Evolutionary conservation across 805 yeast species (phyloP).

Genomic region (Debaryomyces prosopidis): DNA sequence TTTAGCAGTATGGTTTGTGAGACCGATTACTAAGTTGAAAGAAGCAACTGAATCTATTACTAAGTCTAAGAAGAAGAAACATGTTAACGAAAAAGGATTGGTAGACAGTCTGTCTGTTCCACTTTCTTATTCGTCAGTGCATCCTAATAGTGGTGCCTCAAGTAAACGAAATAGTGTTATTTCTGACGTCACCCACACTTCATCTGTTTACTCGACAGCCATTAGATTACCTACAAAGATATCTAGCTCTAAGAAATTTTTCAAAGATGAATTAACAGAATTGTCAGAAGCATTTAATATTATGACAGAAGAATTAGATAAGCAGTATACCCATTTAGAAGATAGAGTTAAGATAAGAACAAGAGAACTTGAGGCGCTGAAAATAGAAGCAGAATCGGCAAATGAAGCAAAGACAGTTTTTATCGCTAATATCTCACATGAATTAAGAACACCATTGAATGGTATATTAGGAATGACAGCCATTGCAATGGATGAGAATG

Average conservation of each 20-base stretch:
- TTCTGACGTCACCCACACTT: conserved; percentile 30
- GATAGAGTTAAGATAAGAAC: conserved; percentile 87
- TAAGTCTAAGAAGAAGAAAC: conserved; percentile 35
- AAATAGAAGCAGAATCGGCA: conserved; percentile 88
- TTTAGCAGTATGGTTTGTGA: conserved; percentile 77
- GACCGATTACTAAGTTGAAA: conserved; percentile 78
- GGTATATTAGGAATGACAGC: conserved; percentile 97
- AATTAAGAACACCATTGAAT: conserved; percentile 90
- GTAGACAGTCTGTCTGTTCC: conserved; percentile 14
- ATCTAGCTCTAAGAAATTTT: conserved; percentile 43
- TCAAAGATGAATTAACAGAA: conserved; percentile 85
- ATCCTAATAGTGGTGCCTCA: conserved; percentile 12
- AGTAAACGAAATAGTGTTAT: conserved; percentile 32
- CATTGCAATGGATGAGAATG: conserved; percentile 85
- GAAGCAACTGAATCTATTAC: conserved; percentile 78
- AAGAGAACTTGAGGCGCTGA: conserved; percentile 83
- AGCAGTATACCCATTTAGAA: conserved; percentile 82
- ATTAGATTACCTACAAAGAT: conserved; percentile 40
- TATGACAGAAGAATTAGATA: conserved; percentile 85
- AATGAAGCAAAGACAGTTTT: conserved; percentile 86
- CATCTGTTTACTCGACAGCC: conserved; percentile 43
- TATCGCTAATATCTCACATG: conserved; percentile 44
- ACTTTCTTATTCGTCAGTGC: conserved; percentile 6
- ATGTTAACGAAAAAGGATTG: conserved; percentile 2
- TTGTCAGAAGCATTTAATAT: conserved; percentile 85